phyloP scores from a whole-genome alignment of 2,329 filamentous ascomycete genomes.

The Aureobasidium melanogenum region DNA sequence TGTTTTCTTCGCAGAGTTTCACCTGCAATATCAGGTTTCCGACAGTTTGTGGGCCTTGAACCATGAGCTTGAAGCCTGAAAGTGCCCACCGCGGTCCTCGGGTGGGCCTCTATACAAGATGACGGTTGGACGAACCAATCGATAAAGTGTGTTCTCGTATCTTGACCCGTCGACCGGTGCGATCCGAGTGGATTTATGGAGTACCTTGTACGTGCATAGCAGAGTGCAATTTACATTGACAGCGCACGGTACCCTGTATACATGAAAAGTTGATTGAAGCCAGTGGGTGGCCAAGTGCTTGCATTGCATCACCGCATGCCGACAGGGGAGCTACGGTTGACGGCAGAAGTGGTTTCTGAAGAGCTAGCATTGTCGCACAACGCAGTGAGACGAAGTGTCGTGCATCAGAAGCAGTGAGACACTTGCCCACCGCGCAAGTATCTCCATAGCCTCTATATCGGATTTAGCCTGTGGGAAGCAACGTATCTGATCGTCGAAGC shows the following conservation, averaged over 20 bases:
- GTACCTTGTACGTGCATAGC: not conserved
- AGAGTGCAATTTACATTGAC: not conserved
- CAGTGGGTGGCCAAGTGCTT: not conserved
- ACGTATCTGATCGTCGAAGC: not conserved
- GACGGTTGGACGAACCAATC: not conserved
- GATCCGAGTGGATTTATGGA: not conserved
- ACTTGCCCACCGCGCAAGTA: not conserved
- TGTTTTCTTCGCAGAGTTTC: not conserved
- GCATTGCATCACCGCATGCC: slow-evolving; percentile 4
- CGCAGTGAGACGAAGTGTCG: slow-evolving; percentile 1
- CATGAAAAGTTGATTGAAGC: slow-evolving; percentile 1
- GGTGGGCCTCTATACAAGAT: not conserved
- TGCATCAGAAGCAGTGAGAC: slow-evolving; percentile 1
- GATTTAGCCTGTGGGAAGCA: not conserved
- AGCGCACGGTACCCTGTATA: not conserved
- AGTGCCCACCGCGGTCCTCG: not conserved
- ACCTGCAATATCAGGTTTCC: not conserved
- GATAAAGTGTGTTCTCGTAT: not conserved
- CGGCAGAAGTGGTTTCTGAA: not conserved
- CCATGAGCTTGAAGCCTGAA: not conserved
- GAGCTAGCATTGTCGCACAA: not conserved
- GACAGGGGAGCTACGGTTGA: not conserved
- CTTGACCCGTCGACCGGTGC: not conserved
- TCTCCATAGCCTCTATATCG: not conserved
- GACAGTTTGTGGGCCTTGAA: not conserved